Conservation (phyloP, 495 filamentous ascomycete genomes). For the Penicillium crystallinum region DNA sequence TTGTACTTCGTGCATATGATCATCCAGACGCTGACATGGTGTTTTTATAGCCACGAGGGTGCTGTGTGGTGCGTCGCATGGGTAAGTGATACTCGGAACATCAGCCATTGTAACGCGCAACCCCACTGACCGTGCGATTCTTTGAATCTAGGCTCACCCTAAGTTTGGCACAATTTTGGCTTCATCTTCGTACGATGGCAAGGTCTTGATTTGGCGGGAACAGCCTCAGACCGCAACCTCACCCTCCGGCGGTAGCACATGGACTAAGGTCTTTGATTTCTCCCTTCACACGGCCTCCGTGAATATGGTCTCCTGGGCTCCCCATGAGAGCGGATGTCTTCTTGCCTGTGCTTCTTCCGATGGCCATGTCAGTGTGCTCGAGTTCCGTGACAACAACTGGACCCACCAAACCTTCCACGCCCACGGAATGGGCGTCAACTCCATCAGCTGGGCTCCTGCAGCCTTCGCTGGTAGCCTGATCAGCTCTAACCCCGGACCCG, state of each 20-base stretch:
- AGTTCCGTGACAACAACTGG: constrained; percentile 91
- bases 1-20: not conserved
- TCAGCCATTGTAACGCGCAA: constrained; percentile 4
- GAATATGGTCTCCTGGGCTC: constrained; percentile 96
- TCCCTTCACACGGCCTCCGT: constrained; percentile 88
- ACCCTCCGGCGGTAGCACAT: constrained; percentile 46
- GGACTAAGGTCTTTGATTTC: constrained; percentile 85
- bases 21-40: constrained; percentile 1
- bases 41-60: constrained; percentile 70
- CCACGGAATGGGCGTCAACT: constrained; percentile 89
- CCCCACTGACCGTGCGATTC: constrained; percentile 14
- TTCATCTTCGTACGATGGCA: constrained; percentile 90
- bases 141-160: constrained; percentile 65
- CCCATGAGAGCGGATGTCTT: constrained; percentile 89
- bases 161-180: constrained; percentile 98
- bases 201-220: constrained; percentile 98
- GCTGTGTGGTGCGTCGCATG: constrained; percentile 96
- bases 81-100: constrained; percentile 42
- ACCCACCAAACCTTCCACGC: constrained; percentile 83
- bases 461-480: constrained; percentile 74
- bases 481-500: constrained; percentile 57
- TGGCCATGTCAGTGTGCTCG: constrained; percentile 85
- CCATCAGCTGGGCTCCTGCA: constrained; percentile 89
- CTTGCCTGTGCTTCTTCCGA: constrained; percentile 92
- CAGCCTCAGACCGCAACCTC: constrained; percentile 48